phyloP scores from a whole-genome alignment of 768 basidiomycete species.

The Lactifluus pinguis region DNA sequence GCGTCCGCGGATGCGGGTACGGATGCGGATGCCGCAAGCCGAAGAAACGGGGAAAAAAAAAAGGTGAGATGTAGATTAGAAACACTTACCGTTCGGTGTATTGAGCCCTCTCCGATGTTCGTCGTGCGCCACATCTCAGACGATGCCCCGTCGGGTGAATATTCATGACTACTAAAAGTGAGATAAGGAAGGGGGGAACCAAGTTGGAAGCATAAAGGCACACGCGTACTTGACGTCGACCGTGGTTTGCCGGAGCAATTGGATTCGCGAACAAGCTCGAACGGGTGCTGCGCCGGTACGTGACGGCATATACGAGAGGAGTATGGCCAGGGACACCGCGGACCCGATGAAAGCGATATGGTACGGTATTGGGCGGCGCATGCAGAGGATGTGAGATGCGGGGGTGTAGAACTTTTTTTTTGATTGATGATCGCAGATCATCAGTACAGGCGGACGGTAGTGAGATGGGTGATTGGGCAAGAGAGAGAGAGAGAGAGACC shows the following conservation, averaged over 20 bases:
- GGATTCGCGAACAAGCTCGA: slow-evolving; percentile 40
- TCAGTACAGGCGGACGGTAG: not conserved
- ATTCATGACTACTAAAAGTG: not conserved
- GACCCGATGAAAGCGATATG: slow-evolving; percentile 52
- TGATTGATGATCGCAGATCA: not conserved
- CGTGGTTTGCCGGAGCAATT: slow-evolving; percentile 56
- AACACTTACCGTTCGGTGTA: slow-evolving; percentile 2
- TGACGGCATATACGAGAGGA: slow-evolving; percentile 50
- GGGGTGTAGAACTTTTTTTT: slow-evolving; percentile 52
- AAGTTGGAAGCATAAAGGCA: not conserved
- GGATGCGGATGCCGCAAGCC: not conserved
- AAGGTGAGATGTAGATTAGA: too few relatives aligned
- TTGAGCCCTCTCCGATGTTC: slow-evolving; percentile 10
- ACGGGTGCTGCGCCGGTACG: slow-evolving; percentile 23
- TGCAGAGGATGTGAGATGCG: slow-evolving; percentile 47
- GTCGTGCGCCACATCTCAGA: slow-evolving; percentile 12
- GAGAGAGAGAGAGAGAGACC: not conserved
- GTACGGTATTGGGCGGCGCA: slow-evolving; percentile 56
- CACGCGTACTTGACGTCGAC: slow-evolving; percentile 48
- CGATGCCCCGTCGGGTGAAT: not conserved
- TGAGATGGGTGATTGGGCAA: not conserved
- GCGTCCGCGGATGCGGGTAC: too few relatives aligned
- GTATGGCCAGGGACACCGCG: slow-evolving; percentile 46
- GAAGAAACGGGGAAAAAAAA: too few relatives aligned
- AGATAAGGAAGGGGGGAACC: not conserved